These are phyloP conservation scores for Suaeda aralocaspica DNA, from an alignment of 148 eudicot species.

Conservation along the genomic window DNA sequence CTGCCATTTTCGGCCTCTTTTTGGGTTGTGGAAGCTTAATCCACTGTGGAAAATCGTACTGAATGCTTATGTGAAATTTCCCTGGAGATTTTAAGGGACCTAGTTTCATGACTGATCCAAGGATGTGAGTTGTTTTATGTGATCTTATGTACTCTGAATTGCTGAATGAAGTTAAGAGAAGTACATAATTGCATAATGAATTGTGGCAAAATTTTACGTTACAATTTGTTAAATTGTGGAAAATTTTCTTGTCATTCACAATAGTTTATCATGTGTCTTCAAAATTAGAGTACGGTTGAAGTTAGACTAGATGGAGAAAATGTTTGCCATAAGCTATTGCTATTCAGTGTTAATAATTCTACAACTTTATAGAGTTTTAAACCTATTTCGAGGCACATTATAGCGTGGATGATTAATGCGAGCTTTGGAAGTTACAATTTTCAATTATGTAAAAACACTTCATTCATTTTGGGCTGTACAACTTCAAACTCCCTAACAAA, in stretches of 20 bases:
- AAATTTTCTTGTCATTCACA: neutral
- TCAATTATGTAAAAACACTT: no score
- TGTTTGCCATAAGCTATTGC: no score
- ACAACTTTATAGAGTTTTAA: no score
- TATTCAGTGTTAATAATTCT: no score
- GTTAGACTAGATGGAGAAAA: no score
- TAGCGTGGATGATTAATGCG: no score
- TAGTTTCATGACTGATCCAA: neutral
- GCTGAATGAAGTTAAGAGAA: neutral
- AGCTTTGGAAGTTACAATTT: no score
- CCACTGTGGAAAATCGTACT: slow-evolving; percentile 86
- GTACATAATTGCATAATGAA: neutral
- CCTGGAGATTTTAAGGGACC: neutral
- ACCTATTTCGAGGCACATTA: no score
- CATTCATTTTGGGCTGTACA: no score
- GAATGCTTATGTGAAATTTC: slow-evolving; percentile 12
- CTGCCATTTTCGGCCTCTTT: slow-evolving; percentile 87
- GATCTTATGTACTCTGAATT: neutral
- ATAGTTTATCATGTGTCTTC: no score
- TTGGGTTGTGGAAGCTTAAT: slow-evolving; percentile 94
- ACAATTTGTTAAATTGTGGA: neutral
- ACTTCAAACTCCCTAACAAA: no score
- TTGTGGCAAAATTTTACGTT: neutral
- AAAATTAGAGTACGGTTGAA: no score
- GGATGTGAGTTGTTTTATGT: slow-evolving; percentile 1